Evolutionary conservation across 805 yeast genomes (phyloP), one percentile per base, ranked within the genome.

Genomic region (Candida vaughaniae): DNA sequence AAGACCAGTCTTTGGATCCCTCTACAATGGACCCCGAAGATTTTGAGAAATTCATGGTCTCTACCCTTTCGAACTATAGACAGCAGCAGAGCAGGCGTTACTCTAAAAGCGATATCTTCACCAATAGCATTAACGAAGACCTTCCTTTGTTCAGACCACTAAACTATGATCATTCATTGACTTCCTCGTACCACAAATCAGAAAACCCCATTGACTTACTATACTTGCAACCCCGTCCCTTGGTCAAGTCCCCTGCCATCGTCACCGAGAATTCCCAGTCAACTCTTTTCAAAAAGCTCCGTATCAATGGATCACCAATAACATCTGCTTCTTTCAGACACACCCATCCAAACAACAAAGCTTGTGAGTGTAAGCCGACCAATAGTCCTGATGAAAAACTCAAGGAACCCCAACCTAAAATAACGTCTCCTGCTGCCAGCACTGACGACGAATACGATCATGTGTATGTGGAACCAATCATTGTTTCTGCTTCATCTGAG

Each of bases 271-370:
- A 66, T 2, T 47, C 59, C 16, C 64, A 58, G 40, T 51, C 58
- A 5, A 60, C 70, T 9, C 71, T 62, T 43, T 68, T 60, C 48
- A 69, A 69, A 40, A 69, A 69, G 38, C 54, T 69, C 17, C 55
- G 74, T 17, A 69, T 69, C 33, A 63, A 58, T 37, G 70, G 69
- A 1, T 49, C 58, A 4, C 66, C 68, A 14, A 56, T 60, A 23
- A 57, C 63, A 0, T 52, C 60, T 8, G 54, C 47, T 15, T 42
- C 49, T 3, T 49, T 39, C 26, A 11, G 36, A 5, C 42, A 44
- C n/a, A 31, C 23, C 10, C 19, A 35, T 7, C 18, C 19, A 4
- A 10, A 9, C 9, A 30, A 22, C 5, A 26, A 32, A 5, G 23
- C 19, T 22, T 35, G 45, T 33, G 36, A 23, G 9, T 42, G 46